A percentile compares a stretch with the other conserved stretches of the same genome.
These are phyloP conservation scores for Schizophyllum commune DNA, from an alignment of 1,284 basidiomycete genomes.

Conservation along the genomic window DNA sequence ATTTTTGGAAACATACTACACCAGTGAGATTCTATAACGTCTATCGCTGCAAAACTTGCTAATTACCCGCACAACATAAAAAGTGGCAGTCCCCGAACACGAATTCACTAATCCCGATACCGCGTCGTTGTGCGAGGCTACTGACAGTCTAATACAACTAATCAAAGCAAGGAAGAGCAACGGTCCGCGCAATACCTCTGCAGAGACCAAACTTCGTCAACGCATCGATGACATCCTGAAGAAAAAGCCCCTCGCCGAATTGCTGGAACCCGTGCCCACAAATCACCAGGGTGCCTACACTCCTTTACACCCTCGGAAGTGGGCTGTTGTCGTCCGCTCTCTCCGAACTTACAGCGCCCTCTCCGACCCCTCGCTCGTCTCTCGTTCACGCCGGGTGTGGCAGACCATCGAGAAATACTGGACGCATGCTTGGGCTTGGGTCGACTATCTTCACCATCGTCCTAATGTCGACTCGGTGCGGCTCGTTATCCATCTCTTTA, in stretches of 20 bases:
- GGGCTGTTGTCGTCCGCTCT: not conserved
- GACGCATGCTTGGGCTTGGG: not conserved
- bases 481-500: not conserved
- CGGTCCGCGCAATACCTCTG: not conserved
- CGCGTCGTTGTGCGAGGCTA: no score
- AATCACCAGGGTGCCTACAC: not conserved
- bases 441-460: not conserved
- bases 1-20: no score
- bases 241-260: not conserved
- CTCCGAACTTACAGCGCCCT: not conserved
- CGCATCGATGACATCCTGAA: not conserved
- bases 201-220: not conserved
- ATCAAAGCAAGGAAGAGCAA: no score
- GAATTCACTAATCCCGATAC: no score
- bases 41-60: no score
- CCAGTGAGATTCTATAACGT: no score
- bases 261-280: not conserved
- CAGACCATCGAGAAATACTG: not conserved
- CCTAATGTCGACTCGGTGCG: not conserved
- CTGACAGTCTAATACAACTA: no score
- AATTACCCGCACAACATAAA: no score
- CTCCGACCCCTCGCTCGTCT: not conserved
- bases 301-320: not conserved
- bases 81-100: no score
- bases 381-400: not conserved